Evolutionary conservation across 2,329 filamentous ascomycete species (phyloP), one percentile per base, ranked within the genome.

Genomic region (Fusarium sp.): DNA sequence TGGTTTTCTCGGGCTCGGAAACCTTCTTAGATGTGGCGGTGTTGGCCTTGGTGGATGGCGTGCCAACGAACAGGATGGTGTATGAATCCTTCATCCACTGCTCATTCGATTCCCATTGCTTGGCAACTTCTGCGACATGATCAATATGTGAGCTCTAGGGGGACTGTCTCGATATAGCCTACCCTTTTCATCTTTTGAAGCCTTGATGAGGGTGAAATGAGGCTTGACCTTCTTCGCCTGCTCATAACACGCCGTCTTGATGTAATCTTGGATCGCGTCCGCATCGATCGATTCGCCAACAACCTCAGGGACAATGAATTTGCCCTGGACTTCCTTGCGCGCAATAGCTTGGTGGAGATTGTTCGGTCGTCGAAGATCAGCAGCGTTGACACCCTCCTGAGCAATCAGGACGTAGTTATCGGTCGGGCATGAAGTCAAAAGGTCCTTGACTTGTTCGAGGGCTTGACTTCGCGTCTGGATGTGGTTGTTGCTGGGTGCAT

Each of bases 61-160:
- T 89, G 10, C 91, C 92, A 45, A 88, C 85, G 77, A 94, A 93
- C 65, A 97, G 81, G 56, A 97, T 84, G 1, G 92, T 96, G 79
- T 92, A 95, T 36, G 84, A 85, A 41, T 80, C 79, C 31, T 54
- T 53, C 66, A 69, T 53, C 55, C 56, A 60, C 46, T 64, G 60
- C n/a, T 58, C 55, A 15, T 39, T 61, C 36, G 27, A 33, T 10
- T 51, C 35, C 65, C 65, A 68, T 43, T 62, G 27, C 36, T 50
- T 27, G 51, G 45, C 29, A 35, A 36, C 39, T 41, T 66, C 65
- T 68, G n/a, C 8, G n/a, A 42, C 10, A 29, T 29, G n/a, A 33
- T 68, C 42, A 68, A 45, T n/a, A 50, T 23, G n/a, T 25, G n/a
- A 29, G 39, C 21, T 14, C 11, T 9, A 23, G 15, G 11, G 20